Conservation (phyloP, 164 flowering plant genomes). For the Litsea cubeba region DNA sequence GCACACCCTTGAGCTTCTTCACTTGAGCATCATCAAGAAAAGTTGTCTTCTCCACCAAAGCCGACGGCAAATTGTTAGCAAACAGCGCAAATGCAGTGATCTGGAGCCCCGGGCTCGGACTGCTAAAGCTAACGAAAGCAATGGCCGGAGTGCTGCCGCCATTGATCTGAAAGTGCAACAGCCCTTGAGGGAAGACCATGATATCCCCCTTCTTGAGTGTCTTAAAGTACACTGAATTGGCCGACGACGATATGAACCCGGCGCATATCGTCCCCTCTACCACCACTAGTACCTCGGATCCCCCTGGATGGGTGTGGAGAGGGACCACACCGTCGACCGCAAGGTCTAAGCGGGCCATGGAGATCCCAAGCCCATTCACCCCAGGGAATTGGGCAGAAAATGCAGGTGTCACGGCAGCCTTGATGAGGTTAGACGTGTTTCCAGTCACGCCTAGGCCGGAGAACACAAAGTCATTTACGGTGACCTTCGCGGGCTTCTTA, state of each 20-base stretch:
- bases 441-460: conserved; percentile 53
- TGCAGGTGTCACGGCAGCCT: conserved; percentile 72
- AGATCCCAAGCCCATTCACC: conserved; percentile 73
- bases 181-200: conserved; percentile 62
- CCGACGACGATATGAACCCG: conserved; percentile 39
- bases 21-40: conserved; percentile 53
- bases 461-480: conserved; percentile 54
- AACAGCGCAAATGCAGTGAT: conserved; percentile 43
- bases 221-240: conserved; percentile 36
- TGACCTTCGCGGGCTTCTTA: conserved; percentile 43
- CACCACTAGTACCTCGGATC: conserved; percentile 35
- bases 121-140: conserved; percentile 51
- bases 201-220: conserved; percentile 45
- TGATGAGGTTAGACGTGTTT: conserved; percentile 67
- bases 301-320: conserved; percentile 66
- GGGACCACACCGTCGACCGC: conserved; percentile 69
- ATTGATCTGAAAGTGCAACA: conserved; percentile 61
- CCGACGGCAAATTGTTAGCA: conserved; percentile 48
- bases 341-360: conserved; percentile 63
- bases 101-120: conserved; percentile 61
- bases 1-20: conserved; percentile 64
- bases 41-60: conserved; percentile 35
- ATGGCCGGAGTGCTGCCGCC: conserved; percentile 27
- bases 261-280: conserved; percentile 38
- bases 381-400: conserved; percentile 58